phyloP scores from a whole-genome alignment of 305 asterid species.

The Nicotiana rustica region DNA sequence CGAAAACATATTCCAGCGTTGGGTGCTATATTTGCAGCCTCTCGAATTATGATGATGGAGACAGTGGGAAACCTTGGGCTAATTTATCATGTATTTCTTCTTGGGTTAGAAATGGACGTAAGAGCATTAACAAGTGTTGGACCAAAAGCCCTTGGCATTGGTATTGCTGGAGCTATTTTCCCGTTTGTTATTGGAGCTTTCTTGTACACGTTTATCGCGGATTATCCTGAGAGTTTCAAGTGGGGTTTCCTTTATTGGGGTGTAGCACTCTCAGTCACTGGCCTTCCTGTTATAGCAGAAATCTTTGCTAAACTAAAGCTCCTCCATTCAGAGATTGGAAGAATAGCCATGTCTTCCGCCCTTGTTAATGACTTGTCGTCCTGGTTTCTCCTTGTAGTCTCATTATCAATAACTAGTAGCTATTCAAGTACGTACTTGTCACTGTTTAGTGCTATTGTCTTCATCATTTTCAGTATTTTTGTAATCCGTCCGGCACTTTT shows the following conservation, averaged over 20 bases:
- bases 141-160: constrained; percentile 39
- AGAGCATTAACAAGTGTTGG: constrained; percentile 37
- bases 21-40: constrained; percentile 28
- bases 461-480: constrained; percentile 26
- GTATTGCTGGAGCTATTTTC: constrained; percentile 42
- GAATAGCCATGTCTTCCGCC: constrained; percentile 38
- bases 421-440: constrained; percentile 19
- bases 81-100: constrained; percentile 38
- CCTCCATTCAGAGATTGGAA: constrained; percentile 44
- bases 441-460: constrained; percentile 3
- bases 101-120: constrained; percentile 43
- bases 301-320: constrained; percentile 38
- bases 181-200: constrained; percentile 35
- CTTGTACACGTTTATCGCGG: constrained; percentile 21
- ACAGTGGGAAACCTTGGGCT: constrained; percentile 40
- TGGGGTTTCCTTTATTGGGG: constrained; percentile 43
- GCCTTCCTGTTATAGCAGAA: constrained; percentile 38
- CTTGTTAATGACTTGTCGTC: constrained; percentile 36
- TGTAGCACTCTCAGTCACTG: constrained; percentile 41
- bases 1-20: neutral
- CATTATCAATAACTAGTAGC: constrained; percentile 34
- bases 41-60: constrained; percentile 41
- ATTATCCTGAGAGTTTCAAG: neutral
- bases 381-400: constrained; percentile 35
- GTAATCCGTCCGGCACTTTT: constrained; percentile 37